Base-by-base conservation (phyloP, 2,329 filamentous ascomycete genomes). In the Fusarium keratoplasticum region DNA sequence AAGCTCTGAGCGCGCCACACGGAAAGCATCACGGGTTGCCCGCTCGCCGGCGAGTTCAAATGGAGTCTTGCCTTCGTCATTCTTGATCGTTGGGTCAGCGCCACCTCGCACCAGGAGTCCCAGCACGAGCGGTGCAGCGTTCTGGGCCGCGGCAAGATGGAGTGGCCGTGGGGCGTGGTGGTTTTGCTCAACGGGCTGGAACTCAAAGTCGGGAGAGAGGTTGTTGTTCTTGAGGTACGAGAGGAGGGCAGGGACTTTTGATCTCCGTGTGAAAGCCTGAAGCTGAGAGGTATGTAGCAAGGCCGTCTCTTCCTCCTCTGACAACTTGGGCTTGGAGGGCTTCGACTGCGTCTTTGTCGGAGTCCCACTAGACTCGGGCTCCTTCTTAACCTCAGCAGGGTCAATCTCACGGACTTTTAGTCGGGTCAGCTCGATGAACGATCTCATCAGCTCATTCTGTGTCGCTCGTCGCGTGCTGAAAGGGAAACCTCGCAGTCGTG, bases 391-490 rank as follows among this genome's bases (percentile, higher is more conserved):
- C 69, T 87, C 86, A 4, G 86, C 88, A 72, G 95, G 93, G 67
- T 94, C 89, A 31, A 98, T 89, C 71, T 94, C 92, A 58, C 90
- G 91, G 55, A 98, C 88, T 82, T 99, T 98, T 18, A 98, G 88
- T 18, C 96, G 88, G 0, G 96, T 99, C 35, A 99, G 88, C 84
- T 99, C 96, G 71, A 97, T 93, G 78, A 98, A 99, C 1, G 93
- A 93, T 42, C 96, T 91, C 93, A 98, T 96, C 0, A 99, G 90
- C 82, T 99, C 96, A 57, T 93, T 94, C 79, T 98, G 95, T 0
- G 96, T 99, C 1, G 96, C 95, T 66, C 96, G 89, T 14, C 95
- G 90, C 10, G 96, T 99, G 81, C 89, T 98, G 82, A 99, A 99
- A 0, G 96, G 96, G 72, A 99, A 98, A 0, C 94, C 93, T 65